A percentile compares a stretch with the other conserved stretches of the same genome.
These are phyloP conservation scores for Penicillium sp. DNA, from an alignment of 2,329 filamentous ascomycete genomes.

Conservation along the genomic window DNA sequence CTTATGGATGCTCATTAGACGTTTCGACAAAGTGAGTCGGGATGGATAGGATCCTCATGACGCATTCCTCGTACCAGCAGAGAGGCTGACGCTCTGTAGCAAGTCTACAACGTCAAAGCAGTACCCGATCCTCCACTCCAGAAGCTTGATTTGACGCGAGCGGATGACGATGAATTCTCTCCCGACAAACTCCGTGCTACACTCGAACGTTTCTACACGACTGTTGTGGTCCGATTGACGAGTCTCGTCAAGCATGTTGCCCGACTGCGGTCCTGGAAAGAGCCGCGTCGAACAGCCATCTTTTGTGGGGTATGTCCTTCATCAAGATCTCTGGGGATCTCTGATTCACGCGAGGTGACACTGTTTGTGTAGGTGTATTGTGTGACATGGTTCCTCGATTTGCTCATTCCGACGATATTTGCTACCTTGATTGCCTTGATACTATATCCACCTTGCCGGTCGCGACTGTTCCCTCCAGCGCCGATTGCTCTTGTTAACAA, in stretches of 20 bases:
- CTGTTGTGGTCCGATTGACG: slow-evolving; percentile 66
- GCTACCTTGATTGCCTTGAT: slow-evolving; percentile 63
- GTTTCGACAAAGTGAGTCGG: slow-evolving; percentile 65
- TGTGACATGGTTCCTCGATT: slow-evolving; percentile 68
- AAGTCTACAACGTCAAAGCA: slow-evolving; percentile 70
- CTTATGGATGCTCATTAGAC: slow-evolving; percentile 66
- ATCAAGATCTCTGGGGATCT: no score
- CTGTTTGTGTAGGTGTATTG: slow-evolving; percentile 55
- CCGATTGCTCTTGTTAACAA: slow-evolving; percentile 69
- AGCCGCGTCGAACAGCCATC: slow-evolving; percentile 63
- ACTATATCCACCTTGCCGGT: slow-evolving; percentile 60
- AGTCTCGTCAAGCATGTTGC: slow-evolving; percentile 70
- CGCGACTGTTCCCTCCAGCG: slow-evolving; percentile 69
- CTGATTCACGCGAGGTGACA: no score
- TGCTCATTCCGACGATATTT: slow-evolving; percentile 63
- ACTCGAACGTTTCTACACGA: slow-evolving; percentile 78
- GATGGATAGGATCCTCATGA: slow-evolving; percentile 1
- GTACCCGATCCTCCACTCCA: slow-evolving; percentile 60
- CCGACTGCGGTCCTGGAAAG: slow-evolving; percentile 74
- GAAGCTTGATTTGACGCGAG: slow-evolving; percentile 73
- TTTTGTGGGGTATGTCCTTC: slow-evolving; percentile 60
- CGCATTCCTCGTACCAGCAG: background rate
- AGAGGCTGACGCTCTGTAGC: slow-evolving; percentile 42
- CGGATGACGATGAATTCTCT: slow-evolving; percentile 79
- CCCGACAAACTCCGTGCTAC: slow-evolving; percentile 78